phyloP scores from a whole-genome alignment of 1,284 basidiomycete species.

The Malassezia yamatoensis region DNA sequence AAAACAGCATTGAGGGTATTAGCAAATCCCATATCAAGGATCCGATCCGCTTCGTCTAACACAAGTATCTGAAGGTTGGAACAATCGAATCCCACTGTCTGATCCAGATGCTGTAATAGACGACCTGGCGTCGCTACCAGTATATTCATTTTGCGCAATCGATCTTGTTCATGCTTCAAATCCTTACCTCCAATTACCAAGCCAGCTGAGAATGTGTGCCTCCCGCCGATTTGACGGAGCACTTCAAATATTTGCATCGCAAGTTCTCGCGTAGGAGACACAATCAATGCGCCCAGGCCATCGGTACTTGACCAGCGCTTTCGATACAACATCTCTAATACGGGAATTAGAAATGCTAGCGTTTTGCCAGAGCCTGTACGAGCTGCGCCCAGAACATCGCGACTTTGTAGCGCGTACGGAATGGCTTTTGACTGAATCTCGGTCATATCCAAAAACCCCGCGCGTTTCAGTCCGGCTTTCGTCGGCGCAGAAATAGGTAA shows the following conservation, averaged over 20 bases:
- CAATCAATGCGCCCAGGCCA: slow-evolving; percentile 80
- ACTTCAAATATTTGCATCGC: slow-evolving; percentile 97
- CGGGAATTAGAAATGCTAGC: slow-evolving; percentile 67
- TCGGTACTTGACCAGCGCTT: slow-evolving; percentile 69
- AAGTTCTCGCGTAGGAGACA: slow-evolving; percentile 88
- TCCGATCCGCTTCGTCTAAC: slow-evolving; percentile 90
- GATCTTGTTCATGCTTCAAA: slow-evolving; percentile 70
- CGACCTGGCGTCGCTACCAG: slow-evolving; percentile 91
- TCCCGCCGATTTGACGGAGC: slow-evolving; percentile 76
- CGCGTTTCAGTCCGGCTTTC: slow-evolving; percentile 33
- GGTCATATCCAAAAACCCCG: slow-evolving; percentile 42
- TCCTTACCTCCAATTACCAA: slow-evolving; percentile 94
- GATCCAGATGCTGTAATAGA: slow-evolving; percentile 92
- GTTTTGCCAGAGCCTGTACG: slow-evolving; percentile 75
- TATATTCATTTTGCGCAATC: slow-evolving; percentile 88
- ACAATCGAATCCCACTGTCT: slow-evolving; percentile 86
- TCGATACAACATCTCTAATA: slow-evolving; percentile 65
- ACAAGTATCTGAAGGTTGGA: slow-evolving; percentile 86
- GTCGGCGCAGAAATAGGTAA: slow-evolving; percentile 38
- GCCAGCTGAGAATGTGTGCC: slow-evolving; percentile 85
- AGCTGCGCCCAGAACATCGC: slow-evolving; percentile 61
- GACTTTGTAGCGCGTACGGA: slow-evolving; percentile 32
- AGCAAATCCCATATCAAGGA: slow-evolving; percentile 90
- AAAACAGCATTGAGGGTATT: slow-evolving; percentile 81
- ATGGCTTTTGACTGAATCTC: slow-evolving; percentile 39